Evolutionary conservation across 331 rosid species (phyloP).

Genomic region (Quercus tomentella): DNA sequence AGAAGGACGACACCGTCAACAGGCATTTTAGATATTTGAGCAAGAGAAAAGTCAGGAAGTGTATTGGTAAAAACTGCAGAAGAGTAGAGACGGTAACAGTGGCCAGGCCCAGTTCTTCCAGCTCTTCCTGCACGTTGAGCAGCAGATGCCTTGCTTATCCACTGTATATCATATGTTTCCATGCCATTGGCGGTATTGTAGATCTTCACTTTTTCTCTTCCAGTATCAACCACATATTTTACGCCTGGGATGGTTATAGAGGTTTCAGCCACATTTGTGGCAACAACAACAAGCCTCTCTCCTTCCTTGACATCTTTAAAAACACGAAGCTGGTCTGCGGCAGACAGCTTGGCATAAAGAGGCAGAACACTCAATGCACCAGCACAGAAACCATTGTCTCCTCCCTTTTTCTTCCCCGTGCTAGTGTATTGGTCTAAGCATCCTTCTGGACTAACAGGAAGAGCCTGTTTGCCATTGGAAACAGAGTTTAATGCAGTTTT

Average conservation of each 20-base stretch:
- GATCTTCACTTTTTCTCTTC: conserved; percentile 79
- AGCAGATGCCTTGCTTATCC: conserved; percentile 94
- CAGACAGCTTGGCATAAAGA: conserved; percentile 92
- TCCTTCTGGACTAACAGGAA: conserved; percentile 25
- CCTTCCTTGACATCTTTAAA: conserved; percentile 74
- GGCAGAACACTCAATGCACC: conserved; percentile 72
- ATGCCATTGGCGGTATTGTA: conserved; percentile 74
- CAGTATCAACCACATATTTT: conserved; percentile 86
- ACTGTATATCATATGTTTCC: conserved; percentile 72
- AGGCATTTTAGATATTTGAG: conserved; percentile 77
- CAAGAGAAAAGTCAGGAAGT: conserved; percentile 62
- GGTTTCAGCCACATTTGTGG: conserved; percentile 97
- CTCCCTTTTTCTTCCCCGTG: conserved; percentile 22
- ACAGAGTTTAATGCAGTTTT: conserved; percentile 25
- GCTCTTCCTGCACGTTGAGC: conserved; percentile 86
- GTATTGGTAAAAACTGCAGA: conserved; percentile 66
- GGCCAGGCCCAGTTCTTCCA: conserved; percentile 93
- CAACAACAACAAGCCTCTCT: conserved; percentile 79
- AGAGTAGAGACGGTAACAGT: conserved; percentile 79
- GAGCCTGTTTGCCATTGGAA: conserved; percentile 26
- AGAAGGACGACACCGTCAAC: conserved; percentile 81
- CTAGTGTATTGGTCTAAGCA: conserved; percentile 28
- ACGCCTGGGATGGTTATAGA: conserved; percentile 92
- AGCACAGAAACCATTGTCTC: conserved; percentile 25
- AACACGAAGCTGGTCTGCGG: conserved; percentile 74